phyloP scores from a whole-genome alignment of 176 grass and related monocot species.

The Triticum urartu region DNA sequence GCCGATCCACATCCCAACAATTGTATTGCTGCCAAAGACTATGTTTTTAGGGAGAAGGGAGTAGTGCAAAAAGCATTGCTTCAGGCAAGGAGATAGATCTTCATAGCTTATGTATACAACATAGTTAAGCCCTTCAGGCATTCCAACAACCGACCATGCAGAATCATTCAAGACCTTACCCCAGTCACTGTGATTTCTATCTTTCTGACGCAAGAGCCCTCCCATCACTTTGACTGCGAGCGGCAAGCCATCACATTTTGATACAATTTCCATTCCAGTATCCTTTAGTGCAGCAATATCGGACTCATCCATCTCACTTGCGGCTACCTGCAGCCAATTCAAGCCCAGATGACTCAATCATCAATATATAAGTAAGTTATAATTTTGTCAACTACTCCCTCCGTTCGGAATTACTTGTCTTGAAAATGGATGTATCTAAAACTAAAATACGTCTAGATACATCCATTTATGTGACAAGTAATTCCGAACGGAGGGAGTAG shows the following conservation, averaged over 20 bases:
- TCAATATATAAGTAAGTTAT: background rate
- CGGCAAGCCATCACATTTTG: slow-evolving; percentile 3
- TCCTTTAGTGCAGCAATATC: background rate
- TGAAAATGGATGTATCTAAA: too few relatives aligned
- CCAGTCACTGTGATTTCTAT: background rate
- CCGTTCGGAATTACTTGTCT: too few relatives aligned
- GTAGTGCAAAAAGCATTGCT: slow-evolving; percentile 6
- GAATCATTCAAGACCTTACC: background rate
- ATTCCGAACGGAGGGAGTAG: too few relatives aligned
- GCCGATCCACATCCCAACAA: background rate
- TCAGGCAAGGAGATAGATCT: background rate
- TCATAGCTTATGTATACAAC: background rate
- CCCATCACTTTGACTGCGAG: slow-evolving; percentile 5
- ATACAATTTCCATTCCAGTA: background rate
- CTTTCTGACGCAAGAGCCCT: background rate
- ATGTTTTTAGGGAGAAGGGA: slow-evolving; percentile 1
- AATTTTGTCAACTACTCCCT: background rate
- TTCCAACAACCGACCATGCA: background rate
- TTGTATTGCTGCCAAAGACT: background rate
- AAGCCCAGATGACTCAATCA: background rate
- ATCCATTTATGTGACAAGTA: too few relatives aligned
- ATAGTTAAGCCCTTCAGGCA: background rate
- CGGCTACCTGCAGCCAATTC: background rate
- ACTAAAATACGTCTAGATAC: too few relatives aligned
- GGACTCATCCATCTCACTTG: background rate